These are phyloP conservation scores for Coprinopsis strossmayeri DNA, from an alignment of 768 basidiomycete species.

Conservation along the genomic window DNA sequence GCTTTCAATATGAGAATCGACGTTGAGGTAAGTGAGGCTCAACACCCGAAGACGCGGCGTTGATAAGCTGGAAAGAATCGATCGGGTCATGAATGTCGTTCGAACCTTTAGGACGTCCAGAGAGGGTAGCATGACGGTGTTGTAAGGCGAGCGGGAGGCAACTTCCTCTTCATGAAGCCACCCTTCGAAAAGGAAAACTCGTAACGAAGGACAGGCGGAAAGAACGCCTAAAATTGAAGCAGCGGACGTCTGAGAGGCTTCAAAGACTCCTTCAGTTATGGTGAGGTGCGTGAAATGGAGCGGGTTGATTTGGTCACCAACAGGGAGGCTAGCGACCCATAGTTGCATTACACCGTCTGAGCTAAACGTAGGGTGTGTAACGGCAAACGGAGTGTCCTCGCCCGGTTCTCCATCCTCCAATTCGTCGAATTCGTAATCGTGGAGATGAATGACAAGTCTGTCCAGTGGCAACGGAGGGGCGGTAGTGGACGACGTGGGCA, in stretches of 20 bases:
- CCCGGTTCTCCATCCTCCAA: constrained; percentile 19
- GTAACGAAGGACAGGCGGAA: constrained; percentile 51
- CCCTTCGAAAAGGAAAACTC: constrained; percentile 52
- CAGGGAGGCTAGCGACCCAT: constrained; percentile 44
- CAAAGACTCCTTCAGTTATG: constrained; percentile 43
- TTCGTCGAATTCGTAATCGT: constrained; percentile 27
- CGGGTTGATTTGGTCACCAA: constrained; percentile 32
- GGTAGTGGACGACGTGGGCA: constrained; percentile 18
- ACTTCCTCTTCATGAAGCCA: constrained; percentile 40
- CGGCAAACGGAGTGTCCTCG: constrained; percentile 6
- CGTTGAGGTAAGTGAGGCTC: constrained; percentile 60
- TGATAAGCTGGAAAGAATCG: constrained; percentile 57
- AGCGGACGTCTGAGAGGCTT: constrained; percentile 34
- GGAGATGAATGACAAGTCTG: constrained; percentile 31
- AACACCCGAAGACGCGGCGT: constrained; percentile 55
- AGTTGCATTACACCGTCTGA: constrained; percentile 36
- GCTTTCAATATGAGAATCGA: constrained; percentile 40
- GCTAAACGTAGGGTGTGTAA: constrained; percentile 2
- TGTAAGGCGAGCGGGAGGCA: constrained; percentile 20
- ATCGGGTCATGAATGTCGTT: constrained; percentile 56
- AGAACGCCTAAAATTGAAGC: constrained; percentile 55
- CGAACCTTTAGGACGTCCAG: constrained; percentile 53
- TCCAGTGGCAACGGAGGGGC: constrained; percentile 22
- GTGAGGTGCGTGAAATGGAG: constrained; percentile 52
- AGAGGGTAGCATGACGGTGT: constrained; percentile 46